Percentiles rank a stretch among this genome's conserved stretches.
phyloP scores from a whole-genome alignment of 768 basidiomycete genomes.

The Termitomyces sp. region DNA sequence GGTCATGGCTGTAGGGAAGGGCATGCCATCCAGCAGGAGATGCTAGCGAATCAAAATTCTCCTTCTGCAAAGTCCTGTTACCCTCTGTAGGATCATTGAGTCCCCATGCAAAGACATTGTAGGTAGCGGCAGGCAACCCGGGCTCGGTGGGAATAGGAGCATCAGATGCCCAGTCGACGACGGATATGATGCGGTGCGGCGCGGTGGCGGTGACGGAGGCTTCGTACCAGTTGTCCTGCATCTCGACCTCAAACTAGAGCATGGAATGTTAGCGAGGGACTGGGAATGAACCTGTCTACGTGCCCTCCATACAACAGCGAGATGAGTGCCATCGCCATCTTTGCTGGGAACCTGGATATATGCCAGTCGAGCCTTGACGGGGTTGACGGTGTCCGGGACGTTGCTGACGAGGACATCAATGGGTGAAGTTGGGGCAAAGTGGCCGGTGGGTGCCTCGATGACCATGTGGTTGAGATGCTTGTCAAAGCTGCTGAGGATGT shows the following conservation, averaged over 20 bases:
- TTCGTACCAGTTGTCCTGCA: constrained; percentile 96
- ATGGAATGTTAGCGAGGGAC: neutral
- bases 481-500: constrained; percentile 47
- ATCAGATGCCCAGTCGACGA: constrained; percentile 94
- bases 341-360: constrained; percentile 78
- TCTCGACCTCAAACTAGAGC: constrained; percentile 79
- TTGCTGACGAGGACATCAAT: constrained; percentile 42
- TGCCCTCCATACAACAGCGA: constrained; percentile 82
- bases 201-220: constrained; percentile 67
- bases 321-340: constrained; percentile 46
- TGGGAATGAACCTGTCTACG: constrained; percentile 7
- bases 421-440: constrained; percentile 39
- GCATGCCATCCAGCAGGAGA: constrained; percentile 92
- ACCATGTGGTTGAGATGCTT: constrained; percentile 47
- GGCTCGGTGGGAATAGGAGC: constrained; percentile 35
- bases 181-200: constrained; percentile 80
- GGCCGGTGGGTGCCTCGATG: constrained; percentile 27
- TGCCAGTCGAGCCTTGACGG: constrained; percentile 75
- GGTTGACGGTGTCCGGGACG: constrained; percentile 73
- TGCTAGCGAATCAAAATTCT: constrained; percentile 72
- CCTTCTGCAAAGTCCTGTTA: constrained; percentile 48
- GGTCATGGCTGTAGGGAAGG: constrained; percentile 69
- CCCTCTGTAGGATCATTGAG: constrained; percentile 81
- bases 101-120: constrained; percentile 78
- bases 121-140: constrained; percentile 36